Conservation (phyloP, 1,139 yeast genomes). For the Hanseniaspora gamundiae region DNA sequence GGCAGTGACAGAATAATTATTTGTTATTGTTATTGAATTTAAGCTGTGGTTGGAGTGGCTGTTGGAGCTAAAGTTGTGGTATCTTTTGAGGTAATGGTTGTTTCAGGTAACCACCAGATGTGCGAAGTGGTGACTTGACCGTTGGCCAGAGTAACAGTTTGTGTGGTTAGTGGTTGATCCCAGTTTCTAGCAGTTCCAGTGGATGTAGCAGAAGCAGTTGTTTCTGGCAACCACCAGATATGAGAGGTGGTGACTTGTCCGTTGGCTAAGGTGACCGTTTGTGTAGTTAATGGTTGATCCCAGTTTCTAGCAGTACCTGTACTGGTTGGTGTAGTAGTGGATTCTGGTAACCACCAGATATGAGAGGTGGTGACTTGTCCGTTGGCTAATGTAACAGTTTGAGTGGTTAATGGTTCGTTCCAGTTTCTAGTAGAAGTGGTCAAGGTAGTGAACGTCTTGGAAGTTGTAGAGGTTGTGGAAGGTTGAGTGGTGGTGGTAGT, state of each 20-base stretch:
- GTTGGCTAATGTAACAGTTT: constrained; percentile 5
- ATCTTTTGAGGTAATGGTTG: constrained; percentile 6
- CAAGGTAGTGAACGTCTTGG: constrained; percentile 3
- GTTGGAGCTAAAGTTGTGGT: constrained; percentile 8
- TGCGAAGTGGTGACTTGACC: constrained; percentile 8
- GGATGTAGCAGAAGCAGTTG: constrained; percentile 4
- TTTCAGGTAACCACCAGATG: constrained; percentile 9
- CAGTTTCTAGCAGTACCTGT: constrained; percentile 2
- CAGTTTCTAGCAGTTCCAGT: constrained; percentile 2
- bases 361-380: constrained; percentile 7
- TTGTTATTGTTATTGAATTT: no score
- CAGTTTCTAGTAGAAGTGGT: constrained; percentile 2
- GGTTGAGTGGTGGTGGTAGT: constrained; percentile 4
- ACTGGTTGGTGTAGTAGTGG: constrained; percentile 3
- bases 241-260: constrained; percentile 7
- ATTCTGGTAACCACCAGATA: constrained; percentile 8
- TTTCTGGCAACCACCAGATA: constrained; percentile 9
- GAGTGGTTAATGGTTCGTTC: constrained; percentile 1
- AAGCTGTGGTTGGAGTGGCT: background rate
- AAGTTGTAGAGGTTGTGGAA: no score
- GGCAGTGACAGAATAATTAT: no score
- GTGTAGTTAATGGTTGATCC: background rate
- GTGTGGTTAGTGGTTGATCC: background rate
- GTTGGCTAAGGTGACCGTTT: constrained; percentile 5
- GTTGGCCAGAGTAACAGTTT: constrained; percentile 5